phyloP scores from a whole-genome alignment of 2,329 filamentous ascomycete species.

The Rutstroemia sp. region DNA sequence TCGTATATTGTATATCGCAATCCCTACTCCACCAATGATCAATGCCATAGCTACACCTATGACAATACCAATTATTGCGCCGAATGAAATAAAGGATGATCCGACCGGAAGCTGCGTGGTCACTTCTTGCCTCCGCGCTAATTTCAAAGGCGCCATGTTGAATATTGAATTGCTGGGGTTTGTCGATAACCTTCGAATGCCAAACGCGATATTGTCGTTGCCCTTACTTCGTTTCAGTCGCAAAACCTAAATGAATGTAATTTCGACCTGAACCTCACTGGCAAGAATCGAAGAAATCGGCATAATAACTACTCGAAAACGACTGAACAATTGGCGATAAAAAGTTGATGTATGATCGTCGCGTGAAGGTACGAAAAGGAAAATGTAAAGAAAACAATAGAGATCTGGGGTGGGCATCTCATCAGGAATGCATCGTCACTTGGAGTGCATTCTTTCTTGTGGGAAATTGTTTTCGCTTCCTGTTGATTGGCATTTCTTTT shows the following conservation, averaged over 20 bases:
- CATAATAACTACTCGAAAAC: not conserved
- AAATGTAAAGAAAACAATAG: not conserved
- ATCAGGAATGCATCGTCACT: not conserved
- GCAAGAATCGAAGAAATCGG: not conserved
- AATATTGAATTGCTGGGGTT: not conserved
- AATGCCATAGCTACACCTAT: not conserved
- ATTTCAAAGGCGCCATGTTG: constrained; percentile 1
- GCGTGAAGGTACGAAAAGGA: not conserved
- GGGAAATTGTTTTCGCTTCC: not conserved
- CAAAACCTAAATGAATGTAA: not conserved
- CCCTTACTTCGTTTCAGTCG: not conserved
- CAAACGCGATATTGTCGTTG: not conserved
- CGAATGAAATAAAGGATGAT: not conserved
- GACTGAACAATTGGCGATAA: not conserved
- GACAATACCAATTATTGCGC: not conserved
- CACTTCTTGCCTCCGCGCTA: not conserved
- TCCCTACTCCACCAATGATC: not conserved
- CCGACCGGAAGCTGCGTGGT: not conserved
- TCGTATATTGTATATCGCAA: not conserved
- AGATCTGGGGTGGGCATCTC: not conserved
- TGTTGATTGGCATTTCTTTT: not conserved
- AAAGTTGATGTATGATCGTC: not conserved
- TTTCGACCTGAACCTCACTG: not conserved
- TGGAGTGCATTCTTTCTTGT: not conserved
- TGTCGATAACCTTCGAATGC: not conserved